Conservation (phyloP, 805 yeast genomes). For the Myxozyma nipponensis region DNA sequence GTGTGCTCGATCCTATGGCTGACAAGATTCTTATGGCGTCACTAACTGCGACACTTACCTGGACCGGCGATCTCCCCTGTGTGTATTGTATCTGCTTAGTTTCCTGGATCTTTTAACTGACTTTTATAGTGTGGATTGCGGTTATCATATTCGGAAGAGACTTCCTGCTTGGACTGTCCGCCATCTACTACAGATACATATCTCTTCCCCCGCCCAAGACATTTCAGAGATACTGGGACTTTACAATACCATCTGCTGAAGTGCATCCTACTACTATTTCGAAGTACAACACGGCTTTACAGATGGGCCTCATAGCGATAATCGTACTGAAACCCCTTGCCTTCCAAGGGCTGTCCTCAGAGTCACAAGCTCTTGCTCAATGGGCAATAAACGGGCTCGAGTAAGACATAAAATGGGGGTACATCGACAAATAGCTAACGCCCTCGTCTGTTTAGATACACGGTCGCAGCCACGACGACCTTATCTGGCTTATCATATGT, state of each 20-base stretch:
- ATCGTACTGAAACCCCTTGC: slow-evolving; percentile 56
- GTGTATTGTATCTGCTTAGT: slow-evolving; percentile 5
- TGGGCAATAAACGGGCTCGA: slow-evolving; percentile 27
- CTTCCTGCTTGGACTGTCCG: slow-evolving; percentile 63
- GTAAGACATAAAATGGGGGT: slow-evolving; percentile 7
- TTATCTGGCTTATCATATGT: slow-evolving; percentile 76
- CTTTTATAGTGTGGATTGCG: slow-evolving; percentile 48
- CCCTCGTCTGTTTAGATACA: slow-evolving; percentile 47
- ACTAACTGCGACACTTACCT: slow-evolving; percentile 72
- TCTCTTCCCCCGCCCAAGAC: slow-evolving; percentile 77
- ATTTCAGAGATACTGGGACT: slow-evolving; percentile 66
- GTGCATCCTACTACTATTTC: slow-evolving; percentile 76
- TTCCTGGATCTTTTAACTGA: neutral
- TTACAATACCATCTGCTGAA: slow-evolving; percentile 74
- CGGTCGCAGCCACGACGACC: slow-evolving; percentile 67
- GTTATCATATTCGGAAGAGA: slow-evolving; percentile 80
- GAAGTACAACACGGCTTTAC: slow-evolving; percentile 75
- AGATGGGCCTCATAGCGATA: slow-evolving; percentile 79
- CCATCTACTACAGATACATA: slow-evolving; percentile 64
- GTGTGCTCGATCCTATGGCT: slow-evolving; percentile 91
- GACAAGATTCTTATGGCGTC: slow-evolving; percentile 88
- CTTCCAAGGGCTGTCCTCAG: slow-evolving; percentile 37
- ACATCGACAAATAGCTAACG: neutral
- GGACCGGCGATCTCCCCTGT: slow-evolving; percentile 63
- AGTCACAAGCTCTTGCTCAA: slow-evolving; percentile 31